Conservation (phyloP, 768 basidiomycete genomes). For the Leccinum variicolor region DNA sequence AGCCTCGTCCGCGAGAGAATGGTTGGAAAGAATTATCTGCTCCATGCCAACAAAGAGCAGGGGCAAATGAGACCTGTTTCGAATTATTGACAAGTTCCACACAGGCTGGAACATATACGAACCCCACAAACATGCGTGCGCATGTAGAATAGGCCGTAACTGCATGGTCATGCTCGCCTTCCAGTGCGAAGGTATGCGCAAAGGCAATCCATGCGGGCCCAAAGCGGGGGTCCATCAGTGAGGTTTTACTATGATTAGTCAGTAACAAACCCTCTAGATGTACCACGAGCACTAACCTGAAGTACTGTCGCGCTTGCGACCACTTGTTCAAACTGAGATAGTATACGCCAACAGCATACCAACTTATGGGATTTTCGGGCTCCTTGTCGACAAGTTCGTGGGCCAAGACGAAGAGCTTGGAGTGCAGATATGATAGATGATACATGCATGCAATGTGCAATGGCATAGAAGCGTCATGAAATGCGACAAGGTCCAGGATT, state of each 20-base stretch:
- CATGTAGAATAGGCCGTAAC: slow-evolving; percentile 98
- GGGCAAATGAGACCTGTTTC: slow-evolving; percentile 84
- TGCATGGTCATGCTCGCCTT: slow-evolving; percentile 98
- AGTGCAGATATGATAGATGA: slow-evolving; percentile 87
- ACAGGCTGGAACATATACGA: slow-evolving; percentile 18
- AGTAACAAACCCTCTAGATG: not conserved
- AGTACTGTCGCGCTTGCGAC: slow-evolving; percentile 89
- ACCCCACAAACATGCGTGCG: slow-evolving; percentile 94
- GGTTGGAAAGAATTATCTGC: slow-evolving; percentile 86
- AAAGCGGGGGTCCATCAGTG: slow-evolving; percentile 94
- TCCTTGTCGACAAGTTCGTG: slow-evolving; percentile 95
- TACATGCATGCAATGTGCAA: slow-evolving; percentile 98
- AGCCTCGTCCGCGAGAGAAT: slow-evolving; percentile 81
- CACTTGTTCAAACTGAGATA: slow-evolving; percentile 86
- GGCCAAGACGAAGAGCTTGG: slow-evolving; percentile 91
- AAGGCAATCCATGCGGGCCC: slow-evolving; percentile 98
- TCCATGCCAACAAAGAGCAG: slow-evolving; percentile 98
- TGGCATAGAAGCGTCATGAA: slow-evolving; percentile 88
- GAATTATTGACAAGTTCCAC: slow-evolving; percentile 6
- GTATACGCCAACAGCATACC: slow-evolving; percentile 99
- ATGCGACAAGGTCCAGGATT: slow-evolving; percentile 79
- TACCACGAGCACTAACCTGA: slow-evolving; percentile 62
- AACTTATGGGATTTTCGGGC: slow-evolving; percentile 89
- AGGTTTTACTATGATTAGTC: slow-evolving; percentile 71
- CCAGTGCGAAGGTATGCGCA: slow-evolving; percentile 94